Base-by-base conservation (phyloP, 768 basidiomycete genomes). In the Auricularia cornea region DNA sequence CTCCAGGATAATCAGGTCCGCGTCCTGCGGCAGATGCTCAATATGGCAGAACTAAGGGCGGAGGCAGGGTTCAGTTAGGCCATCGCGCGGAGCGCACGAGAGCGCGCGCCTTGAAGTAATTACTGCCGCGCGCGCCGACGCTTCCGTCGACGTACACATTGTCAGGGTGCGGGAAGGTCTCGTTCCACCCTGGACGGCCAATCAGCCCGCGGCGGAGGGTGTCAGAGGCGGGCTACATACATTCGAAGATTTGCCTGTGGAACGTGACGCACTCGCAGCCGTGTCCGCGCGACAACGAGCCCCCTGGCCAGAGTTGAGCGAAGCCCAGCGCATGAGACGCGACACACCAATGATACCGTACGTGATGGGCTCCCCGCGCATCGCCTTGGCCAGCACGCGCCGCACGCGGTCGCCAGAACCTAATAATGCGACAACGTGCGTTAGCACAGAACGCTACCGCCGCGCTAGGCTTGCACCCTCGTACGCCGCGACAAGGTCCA, bases 171-270 rank as follows among this genome's bases (percentile, higher is more conserved):
- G 61, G 61, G 18, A 32, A 62, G 3, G 61, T 62, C 48, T 51
- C 61, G 54, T 62, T 62, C 28, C 44, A 52, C 61, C 35, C 35
- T 38, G 35, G 10, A 14, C 35, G 3, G 8, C n/a, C n/a, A n/a
- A n/a, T n/a, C n/a, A n/a, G 35, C 16, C 35, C 8, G 35, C 10
- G 35, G 10, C 8, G 35, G 35, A 8, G 16, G 8, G 35, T 14
- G 35, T 8, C 10, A 38, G 35, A 38, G 16, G 35, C 8, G 35
- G 16, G 8, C 10, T 14, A 38, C 35, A 14, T 38, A 38, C 61
- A 62, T 26, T 62, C 48, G 20, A 62, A 62, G 30, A 62, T 62
- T 33, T 62, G 61, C 26, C 48, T 51, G 54, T 62, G 61, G 48
- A 54, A 62, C 16, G 44, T 62, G 3, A 41, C 48, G 54, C 61